These are phyloP conservation scores for Carallia brachiata DNA, from an alignment of 345 rosid species.

Conservation along the genomic window DNA sequence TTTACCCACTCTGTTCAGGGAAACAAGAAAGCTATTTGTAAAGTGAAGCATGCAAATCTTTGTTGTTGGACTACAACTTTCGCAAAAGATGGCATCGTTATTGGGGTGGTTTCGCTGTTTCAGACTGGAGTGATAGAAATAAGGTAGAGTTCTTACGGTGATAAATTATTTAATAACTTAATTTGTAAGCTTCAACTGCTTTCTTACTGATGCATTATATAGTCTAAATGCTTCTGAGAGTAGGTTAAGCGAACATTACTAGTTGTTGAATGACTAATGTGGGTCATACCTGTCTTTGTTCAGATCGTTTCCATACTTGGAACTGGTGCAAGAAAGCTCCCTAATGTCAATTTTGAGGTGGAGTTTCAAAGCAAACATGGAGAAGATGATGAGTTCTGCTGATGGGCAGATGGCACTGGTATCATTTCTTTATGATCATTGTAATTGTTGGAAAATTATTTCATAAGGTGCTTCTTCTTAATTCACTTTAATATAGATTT, in stretches of 20 bases:
- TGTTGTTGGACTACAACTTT: constrained; percentile 27
- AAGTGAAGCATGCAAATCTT: constrained; percentile 28
- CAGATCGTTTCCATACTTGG: constrained; percentile 81
- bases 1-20: constrained; percentile 14
- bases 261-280: not conserved
- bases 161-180: not conserved
- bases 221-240: not conserved
- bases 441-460: not conserved
- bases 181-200: not conserved
- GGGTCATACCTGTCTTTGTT: constrained; percentile 8
- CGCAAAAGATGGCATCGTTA: constrained; percentile 20
- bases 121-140: constrained; percentile 26
- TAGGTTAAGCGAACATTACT: not conserved
- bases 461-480: not conserved
- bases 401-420: constrained; percentile 69
- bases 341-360: constrained; percentile 71
- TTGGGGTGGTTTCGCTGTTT: constrained; percentile 21
- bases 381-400: constrained; percentile 55
- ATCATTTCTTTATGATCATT: constrained; percentile 17
- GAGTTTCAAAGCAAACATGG: constrained; percentile 71
- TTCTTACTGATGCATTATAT: not conserved
- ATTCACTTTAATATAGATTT: not conserved
- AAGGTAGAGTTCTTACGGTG: constrained; percentile 14
- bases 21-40: constrained; percentile 24
- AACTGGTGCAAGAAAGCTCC: constrained; percentile 64